These are phyloP conservation scores for Cladophialophora yegresii DNA, from an alignment of 2,329 filamentous ascomycete genomes.

Conservation along the genomic window DNA sequence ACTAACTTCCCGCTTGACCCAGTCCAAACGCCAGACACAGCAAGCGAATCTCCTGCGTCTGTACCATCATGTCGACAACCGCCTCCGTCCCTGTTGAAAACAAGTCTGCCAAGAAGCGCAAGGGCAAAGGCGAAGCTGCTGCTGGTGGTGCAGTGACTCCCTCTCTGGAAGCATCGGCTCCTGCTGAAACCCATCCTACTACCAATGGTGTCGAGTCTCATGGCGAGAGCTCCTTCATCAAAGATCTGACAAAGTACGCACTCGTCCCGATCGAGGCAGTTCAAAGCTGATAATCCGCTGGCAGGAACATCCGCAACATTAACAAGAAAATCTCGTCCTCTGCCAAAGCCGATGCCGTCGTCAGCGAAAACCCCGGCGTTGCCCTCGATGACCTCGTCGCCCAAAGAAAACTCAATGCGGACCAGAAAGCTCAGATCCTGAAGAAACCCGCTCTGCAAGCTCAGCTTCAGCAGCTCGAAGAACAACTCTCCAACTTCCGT, in stretches of 20 bases:
- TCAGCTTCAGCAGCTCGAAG: constrained; percentile 59
- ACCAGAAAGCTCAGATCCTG: constrained; percentile 64
- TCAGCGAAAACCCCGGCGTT: constrained; percentile 61
- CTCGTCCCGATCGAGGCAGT: constrained; percentile 23
- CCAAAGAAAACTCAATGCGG: constrained; percentile 64
- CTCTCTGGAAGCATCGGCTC: constrained; percentile 40
- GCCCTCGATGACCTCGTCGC: constrained; percentile 65
- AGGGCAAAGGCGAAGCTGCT: constrained; percentile 51
- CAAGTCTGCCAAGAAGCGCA: constrained; percentile 70
- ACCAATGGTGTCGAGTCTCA: constrained; percentile 61
- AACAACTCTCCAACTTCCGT: constrained; percentile 63
- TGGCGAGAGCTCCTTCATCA: constrained; percentile 76
- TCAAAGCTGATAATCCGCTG: constrained; percentile 15
- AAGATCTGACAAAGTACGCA: constrained; percentile 81
- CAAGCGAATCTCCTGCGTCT: not conserved
- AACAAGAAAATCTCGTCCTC: constrained; percentile 83
- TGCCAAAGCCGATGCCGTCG: constrained; percentile 61
- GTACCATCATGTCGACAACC: constrained; percentile 29
- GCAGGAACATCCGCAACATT: constrained; percentile 83
- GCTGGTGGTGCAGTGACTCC: constrained; percentile 52
- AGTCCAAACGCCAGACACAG: not conserved
- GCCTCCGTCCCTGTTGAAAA: constrained; percentile 49
- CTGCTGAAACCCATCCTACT: constrained; percentile 45
- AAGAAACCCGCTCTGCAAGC: constrained; percentile 65
- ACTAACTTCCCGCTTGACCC: not conserved